Base-by-base conservation (phyloP, 495 filamentous ascomycete species). In the Penicillium atrosanguineum region DNA sequence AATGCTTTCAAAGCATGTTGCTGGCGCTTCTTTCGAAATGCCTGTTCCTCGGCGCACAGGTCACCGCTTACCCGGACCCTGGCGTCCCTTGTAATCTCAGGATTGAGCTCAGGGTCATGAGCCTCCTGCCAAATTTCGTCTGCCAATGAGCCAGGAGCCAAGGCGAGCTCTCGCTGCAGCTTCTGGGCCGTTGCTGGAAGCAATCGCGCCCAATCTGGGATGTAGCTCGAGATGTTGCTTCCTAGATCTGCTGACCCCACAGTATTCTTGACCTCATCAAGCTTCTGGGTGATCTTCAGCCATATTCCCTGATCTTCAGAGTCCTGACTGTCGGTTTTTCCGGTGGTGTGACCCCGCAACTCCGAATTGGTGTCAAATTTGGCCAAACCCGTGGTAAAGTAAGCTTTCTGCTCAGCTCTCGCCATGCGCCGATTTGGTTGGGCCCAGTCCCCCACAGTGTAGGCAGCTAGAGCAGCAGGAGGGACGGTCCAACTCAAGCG, bases 91-190 rank as follows among this genome's bases (percentile, higher is more conserved):
- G 82, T 69, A 53, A 97, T 91, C 65, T 98, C 93, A 0, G 91
- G 94, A 55, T 96, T 87, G 37, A 87, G 73, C 36, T 85, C 78
- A 1, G 90, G 83, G 63, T 97, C 89, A 37, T 87, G 85, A 3
- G 94, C 89, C 61, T 98, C 94, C 53, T 78, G 76, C 94, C 94
- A 97, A 40, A 98, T 94, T 44, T 96, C 89, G 50, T 91, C 86
- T 29, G 94, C 89, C 15, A 98, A 76, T 4, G 90, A 94, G 5
- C 90, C 92, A 3, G 90, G 88, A 0, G 84, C 80, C 81, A 93
- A 85, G 19, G 87, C 91, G 12, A 97, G 79, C 73, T 98, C 93
- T 20, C 82, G 79, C 58, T 96, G 91, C 2, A 98, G 81, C 67
- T 96, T 96, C 46, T 83, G 80, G 14, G 92, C 74, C 50, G 87